Percentiles rank a stretch among this genome's conserved stretches.
Evolutionary conservation across 768 basidiomycete genomes (phyloP).

Genomic region (Suillus fuscotomentosus): DNA sequence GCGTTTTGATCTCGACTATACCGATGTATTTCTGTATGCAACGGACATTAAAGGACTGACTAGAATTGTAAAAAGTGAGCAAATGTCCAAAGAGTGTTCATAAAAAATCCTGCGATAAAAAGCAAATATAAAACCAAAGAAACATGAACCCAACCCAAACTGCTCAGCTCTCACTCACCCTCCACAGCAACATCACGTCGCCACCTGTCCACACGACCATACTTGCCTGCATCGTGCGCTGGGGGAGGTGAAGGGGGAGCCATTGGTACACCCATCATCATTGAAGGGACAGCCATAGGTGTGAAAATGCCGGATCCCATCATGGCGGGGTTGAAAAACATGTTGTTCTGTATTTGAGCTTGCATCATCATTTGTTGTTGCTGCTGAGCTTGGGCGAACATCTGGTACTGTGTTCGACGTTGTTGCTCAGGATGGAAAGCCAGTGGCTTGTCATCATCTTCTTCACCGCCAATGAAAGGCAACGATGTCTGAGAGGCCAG

Average conservation of each 20-base stretch:
- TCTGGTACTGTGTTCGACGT: constrained; percentile 56
- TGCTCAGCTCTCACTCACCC: constrained; percentile 49
- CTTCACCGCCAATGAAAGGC: constrained; percentile 35
- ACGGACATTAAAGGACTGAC: constrained; percentile 36
- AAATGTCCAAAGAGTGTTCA: constrained; percentile 5
- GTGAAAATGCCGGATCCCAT: constrained; percentile 69
- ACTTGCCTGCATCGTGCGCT: constrained; percentile 62
- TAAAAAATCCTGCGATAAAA: constrained; percentile 10
- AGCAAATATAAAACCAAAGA: constrained; percentile 14
- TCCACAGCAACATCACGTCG: constrained; percentile 75
- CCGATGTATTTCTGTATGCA: constrained; percentile 35
- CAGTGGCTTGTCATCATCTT: constrained; percentile 70
- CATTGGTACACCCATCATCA: constrained; percentile 40
- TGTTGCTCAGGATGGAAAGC: constrained; percentile 80
- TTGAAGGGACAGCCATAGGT: constrained; percentile 51
- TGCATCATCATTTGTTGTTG: constrained; percentile 57
- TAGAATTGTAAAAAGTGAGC: constrained; percentile 15
- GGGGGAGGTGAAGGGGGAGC: constrained; percentile 62
- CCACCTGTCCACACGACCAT: constrained; percentile 76
- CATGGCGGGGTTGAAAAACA: constrained; percentile 73
- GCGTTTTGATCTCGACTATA: constrained; percentile 30
- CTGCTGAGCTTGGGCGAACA: constrained; percentile 46
- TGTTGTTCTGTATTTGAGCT: constrained; percentile 70
- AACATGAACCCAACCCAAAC: constrained; percentile 8
- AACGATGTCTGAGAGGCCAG: constrained; percentile 24